Percentiles rank a stretch among this genome's conserved stretches.
These are phyloP conservation scores for Penicillium paxilli DNA, from an alignment of 495 filamentous ascomycete species.

Conservation along the genomic window DNA sequence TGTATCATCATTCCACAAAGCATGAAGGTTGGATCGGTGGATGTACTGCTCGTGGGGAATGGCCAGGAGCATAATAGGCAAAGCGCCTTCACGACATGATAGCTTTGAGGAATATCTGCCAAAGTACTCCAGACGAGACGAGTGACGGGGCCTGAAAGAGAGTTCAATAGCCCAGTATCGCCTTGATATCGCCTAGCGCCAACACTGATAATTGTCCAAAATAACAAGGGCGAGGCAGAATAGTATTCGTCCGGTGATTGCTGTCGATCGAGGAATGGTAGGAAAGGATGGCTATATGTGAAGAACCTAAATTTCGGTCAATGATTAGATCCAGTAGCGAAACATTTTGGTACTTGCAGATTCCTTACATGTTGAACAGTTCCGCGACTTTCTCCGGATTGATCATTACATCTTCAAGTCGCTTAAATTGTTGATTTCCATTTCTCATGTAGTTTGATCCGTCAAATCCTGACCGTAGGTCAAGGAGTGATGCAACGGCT, in stretches of 20 bases:
- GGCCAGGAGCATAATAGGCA: slow-evolving; percentile 91
- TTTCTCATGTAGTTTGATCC: slow-evolving; percentile 46
- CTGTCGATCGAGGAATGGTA: slow-evolving; percentile 76
- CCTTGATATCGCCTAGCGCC: slow-evolving; percentile 71
- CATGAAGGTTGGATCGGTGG: slow-evolving; percentile 87
- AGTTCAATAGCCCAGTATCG: slow-evolving; percentile 66
- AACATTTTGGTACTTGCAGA: not conserved
- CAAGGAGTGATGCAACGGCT: slow-evolving; percentile 78
- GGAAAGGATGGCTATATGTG: slow-evolving; percentile 77
- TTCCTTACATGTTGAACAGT: slow-evolving; percentile 68
- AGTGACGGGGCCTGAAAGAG: slow-evolving; percentile 70
- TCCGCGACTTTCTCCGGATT: slow-evolving; percentile 69
- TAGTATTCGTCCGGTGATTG: slow-evolving; percentile 74
- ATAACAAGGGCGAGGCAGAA: slow-evolving; percentile 70
- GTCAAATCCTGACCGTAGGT: slow-evolving; percentile 62
- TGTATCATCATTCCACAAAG: slow-evolving; percentile 91
- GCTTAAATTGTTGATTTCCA: slow-evolving; percentile 44
- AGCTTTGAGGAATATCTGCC: slow-evolving; percentile 79
- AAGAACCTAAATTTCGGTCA: slow-evolving; percentile 59
- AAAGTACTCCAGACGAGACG: slow-evolving; percentile 80
- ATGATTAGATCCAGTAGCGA: slow-evolving; percentile 10
- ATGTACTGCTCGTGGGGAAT: slow-evolving; percentile 81
- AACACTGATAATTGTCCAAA: slow-evolving; percentile 84
- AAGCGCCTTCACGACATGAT: slow-evolving; percentile 88
- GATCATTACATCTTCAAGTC: slow-evolving; percentile 73